phyloP scores from a whole-genome alignment of 2,329 filamentous ascomycete genomes.

The Dryadomyces quercus-mongolicae region DNA sequence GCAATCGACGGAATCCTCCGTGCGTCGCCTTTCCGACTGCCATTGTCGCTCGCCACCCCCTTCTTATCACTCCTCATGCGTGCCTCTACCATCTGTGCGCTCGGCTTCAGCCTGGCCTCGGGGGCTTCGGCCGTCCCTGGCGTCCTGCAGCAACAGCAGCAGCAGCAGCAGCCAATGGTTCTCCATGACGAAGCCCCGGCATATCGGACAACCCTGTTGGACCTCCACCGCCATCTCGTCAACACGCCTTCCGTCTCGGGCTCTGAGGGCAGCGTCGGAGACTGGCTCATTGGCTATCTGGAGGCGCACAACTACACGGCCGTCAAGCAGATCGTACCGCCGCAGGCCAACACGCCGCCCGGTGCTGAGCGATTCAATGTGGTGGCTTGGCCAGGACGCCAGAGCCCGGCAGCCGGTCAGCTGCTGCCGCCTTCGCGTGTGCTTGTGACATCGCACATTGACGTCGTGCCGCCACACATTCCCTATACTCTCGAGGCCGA shows the following conservation, averaged over 20 bases:
- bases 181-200: slow-evolving; percentile 9
- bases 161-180: not conserved
- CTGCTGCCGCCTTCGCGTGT: slow-evolving; percentile 31
- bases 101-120: not conserved
- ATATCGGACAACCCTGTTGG: slow-evolving; percentile 45
- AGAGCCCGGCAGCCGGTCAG: not conserved
- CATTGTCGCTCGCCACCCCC: too few species aligned
- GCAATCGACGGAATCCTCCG: not conserved
- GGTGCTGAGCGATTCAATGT: slow-evolving; percentile 54
- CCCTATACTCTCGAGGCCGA: slow-evolving; percentile 48
- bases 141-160: too few species aligned
- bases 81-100: not conserved
- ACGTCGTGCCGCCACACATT: slow-evolving; percentile 62
- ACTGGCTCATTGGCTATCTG: slow-evolving; percentile 58
- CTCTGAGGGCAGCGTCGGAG: slow-evolving; percentile 55
- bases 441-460: slow-evolving; percentile 72
- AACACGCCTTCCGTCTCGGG: slow-evolving; percentile 60
- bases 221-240: slow-evolving; percentile 64
- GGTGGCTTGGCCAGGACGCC: slow-evolving; percentile 45
- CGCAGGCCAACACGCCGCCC: slow-evolving; percentile 16
- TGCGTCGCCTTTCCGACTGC: too few species aligned
- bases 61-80: not conserved
- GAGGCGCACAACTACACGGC: slow-evolving; percentile 30
- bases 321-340: slow-evolving; percentile 28
- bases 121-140: not conserved